Evolutionary conservation across 805 yeast genomes (phyloP).

Genomic region (Saturnispora ahearnii): DNA sequence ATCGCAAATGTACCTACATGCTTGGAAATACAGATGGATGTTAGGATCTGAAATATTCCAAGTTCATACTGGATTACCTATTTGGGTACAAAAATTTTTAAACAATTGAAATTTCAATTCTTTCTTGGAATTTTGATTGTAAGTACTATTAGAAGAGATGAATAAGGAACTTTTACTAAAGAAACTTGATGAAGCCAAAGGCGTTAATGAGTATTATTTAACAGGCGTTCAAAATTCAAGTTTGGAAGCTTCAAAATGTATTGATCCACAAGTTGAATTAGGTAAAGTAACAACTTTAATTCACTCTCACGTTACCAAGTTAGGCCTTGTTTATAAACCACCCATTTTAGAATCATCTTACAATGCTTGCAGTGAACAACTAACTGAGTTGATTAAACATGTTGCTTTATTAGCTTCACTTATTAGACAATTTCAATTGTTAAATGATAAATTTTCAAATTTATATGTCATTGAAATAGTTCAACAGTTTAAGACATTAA

Average conservation of each 20-base stretch:
- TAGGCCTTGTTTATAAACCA: slow-evolving; percentile 62
- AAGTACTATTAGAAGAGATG: neutral
- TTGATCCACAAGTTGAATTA: slow-evolving; percentile 46
- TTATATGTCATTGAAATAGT: slow-evolving; percentile 27
- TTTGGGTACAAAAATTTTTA: slow-evolving; percentile 6
- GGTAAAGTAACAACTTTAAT: slow-evolving; percentile 49
- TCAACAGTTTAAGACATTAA: slow-evolving; percentile 15
- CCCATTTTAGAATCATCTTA: slow-evolving; percentile 34
- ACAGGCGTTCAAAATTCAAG: neutral
- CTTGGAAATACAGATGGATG: slow-evolving; percentile 26
- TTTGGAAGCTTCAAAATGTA: slow-evolving; percentile 24
- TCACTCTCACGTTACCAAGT: slow-evolving; percentile 69
- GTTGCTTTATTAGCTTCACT: slow-evolving; percentile 39
- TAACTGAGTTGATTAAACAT: slow-evolving; percentile 37
- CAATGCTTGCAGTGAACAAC: slow-evolving; percentile 39
- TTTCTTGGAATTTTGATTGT: neutral
- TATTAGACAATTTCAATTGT: slow-evolving; percentile 32
- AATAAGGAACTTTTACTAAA: neutral
- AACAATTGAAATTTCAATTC: neutral
- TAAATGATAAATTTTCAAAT: slow-evolving; percentile 26
- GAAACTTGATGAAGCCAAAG: neutral
- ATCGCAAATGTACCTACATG: slow-evolving; percentile 37
- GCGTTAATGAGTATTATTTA: neutral
- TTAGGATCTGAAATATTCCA: neutral
- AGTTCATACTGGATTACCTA: slow-evolving; percentile 1